A percentile compares a stretch with the other conserved stretches of the same genome.
Evolutionary conservation across 768 basidiomycete genomes (phyloP).

Genomic region (Clavulina sp.): DNA sequence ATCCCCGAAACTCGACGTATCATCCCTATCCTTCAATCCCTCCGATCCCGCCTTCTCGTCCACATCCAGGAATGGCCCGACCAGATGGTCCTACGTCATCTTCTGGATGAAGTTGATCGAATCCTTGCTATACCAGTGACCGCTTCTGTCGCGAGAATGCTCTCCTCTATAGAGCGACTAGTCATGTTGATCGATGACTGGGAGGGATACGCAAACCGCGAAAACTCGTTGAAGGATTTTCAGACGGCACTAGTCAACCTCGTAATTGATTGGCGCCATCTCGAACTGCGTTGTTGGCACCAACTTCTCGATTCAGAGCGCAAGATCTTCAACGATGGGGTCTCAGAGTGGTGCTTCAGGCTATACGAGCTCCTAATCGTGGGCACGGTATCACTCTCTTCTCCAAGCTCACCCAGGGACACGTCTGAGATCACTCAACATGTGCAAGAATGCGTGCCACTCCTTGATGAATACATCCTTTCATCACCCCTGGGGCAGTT

Average conservation of each 20-base stretch:
- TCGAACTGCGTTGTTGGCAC: constrained; percentile 82
- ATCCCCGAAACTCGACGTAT: constrained; percentile 50
- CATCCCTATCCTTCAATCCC: constrained; percentile 28
- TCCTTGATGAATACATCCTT: constrained; percentile 65
- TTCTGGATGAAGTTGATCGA: constrained; percentile 49
- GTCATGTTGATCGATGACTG: constrained; percentile 82
- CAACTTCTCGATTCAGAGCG: constrained; percentile 57
- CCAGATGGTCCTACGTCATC: constrained; percentile 88
- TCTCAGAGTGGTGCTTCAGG: constrained; percentile 76
- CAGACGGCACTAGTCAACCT: constrained; percentile 48
- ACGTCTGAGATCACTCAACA: constrained; percentile 29
- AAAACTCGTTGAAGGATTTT: constrained; percentile 55
- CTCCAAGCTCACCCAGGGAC: constrained; percentile 22
- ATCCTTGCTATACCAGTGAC: constrained; percentile 43
- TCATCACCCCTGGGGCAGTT: constrained; percentile 76
- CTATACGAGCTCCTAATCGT: constrained; percentile 64
- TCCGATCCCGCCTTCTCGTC: constrained; percentile 34
- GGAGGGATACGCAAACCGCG: constrained; percentile 90
- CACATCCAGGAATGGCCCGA: constrained; percentile 83
- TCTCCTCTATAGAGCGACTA: constrained; percentile 72
- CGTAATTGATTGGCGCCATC: constrained; percentile 77
- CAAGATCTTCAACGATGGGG: constrained; percentile 23
- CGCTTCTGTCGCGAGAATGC: constrained; percentile 63
- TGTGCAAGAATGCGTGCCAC: constrained; percentile 46
- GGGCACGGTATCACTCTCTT: constrained; percentile 28